A percentile compares a stretch with the other conserved stretches of the same genome.
phyloP scores from a whole-genome alignment of 2,329 filamentous ascomycete genomes.

The Acrocalymma vagum region DNA sequence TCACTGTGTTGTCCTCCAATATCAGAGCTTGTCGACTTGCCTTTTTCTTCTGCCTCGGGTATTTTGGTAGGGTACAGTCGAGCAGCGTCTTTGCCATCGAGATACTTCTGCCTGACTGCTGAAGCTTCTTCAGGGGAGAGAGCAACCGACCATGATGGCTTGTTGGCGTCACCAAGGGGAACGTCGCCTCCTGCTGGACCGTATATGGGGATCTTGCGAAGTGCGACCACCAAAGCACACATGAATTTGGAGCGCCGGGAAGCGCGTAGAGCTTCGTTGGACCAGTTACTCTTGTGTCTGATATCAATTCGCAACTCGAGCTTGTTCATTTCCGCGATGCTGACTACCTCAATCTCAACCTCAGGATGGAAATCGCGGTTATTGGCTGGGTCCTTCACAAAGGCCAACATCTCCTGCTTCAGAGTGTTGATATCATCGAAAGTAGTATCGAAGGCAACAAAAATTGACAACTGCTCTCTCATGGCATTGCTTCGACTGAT shows the following conservation, averaged over 20 bases:
- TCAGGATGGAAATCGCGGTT: constrained; percentile 89
- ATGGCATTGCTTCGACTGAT: constrained; percentile 89
- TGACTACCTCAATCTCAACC: constrained; percentile 77
- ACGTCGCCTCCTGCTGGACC: constrained; percentile 76
- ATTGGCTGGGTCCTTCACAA: constrained; percentile 86
- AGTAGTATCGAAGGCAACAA: constrained; percentile 83
- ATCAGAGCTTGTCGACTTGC: constrained; percentile 42
- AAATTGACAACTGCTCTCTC: constrained; percentile 83
- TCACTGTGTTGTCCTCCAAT: constrained; percentile 35
- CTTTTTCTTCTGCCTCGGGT: constrained; percentile 33
- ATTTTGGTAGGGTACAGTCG: constrained; percentile 68
- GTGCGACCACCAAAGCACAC: constrained; percentile 85
- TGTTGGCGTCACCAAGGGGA: constrained; percentile 68
- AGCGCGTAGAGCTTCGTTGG: constrained; percentile 79
- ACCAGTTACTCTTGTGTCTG: constrained; percentile 77
- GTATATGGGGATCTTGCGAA: constrained; percentile 88
- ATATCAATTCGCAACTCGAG: constrained; percentile 83
- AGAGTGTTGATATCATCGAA: constrained; percentile 91
- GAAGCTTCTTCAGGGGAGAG: constrained; percentile 75
- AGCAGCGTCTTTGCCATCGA: constrained; percentile 64
- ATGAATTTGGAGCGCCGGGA: constrained; percentile 93
- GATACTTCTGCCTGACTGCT: constrained; percentile 63
- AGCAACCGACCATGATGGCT: constrained; percentile 82
- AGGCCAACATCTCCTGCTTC: constrained; percentile 82
- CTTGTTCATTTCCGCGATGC: constrained; percentile 88